Evolutionary conservation across 83 land plant genomes (phyloP).

Genomic region (Isoetes engelmannii): DNA sequence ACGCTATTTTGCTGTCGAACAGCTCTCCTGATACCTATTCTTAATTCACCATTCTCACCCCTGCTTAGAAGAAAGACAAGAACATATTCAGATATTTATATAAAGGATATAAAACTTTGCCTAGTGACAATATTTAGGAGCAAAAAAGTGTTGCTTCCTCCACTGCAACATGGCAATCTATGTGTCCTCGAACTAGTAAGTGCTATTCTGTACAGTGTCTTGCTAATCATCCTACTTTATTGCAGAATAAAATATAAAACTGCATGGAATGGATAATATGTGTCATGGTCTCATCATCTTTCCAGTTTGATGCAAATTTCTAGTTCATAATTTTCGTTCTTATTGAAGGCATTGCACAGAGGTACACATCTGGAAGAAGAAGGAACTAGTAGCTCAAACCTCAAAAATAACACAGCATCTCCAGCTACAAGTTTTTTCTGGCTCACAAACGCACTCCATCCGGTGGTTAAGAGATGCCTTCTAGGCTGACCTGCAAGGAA

Average conservation of each 20-base stretch:
- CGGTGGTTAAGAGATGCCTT: constrained; percentile 1
- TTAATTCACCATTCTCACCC: constrained; percentile 14
- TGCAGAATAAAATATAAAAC: too few relatives aligned
- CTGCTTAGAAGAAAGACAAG: neutral
- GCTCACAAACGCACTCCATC: constrained; percentile 7
- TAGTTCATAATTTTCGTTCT: neutral
- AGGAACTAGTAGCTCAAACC: neutral
- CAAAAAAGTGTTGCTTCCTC: too few relatives aligned
- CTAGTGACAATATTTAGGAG: too few relatives aligned
- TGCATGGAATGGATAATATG: neutral
- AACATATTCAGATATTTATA: too few relatives aligned
- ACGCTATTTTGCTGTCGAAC: constrained; percentile 8
- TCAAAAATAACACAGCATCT: constrained; percentile 11
- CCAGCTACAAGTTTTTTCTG: constrained; percentile 11
- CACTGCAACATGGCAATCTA: too few relatives aligned
- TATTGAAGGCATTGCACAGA: neutral
- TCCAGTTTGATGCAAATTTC: too few relatives aligned
- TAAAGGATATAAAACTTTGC: too few relatives aligned
- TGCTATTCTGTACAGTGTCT: too few relatives aligned
- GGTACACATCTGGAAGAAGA: neutral
- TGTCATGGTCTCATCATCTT: neutral
- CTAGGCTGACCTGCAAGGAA: neutral
- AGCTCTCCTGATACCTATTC: constrained; percentile 10
- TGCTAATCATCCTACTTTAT: too few relatives aligned
- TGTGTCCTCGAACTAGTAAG: too few relatives aligned